A percentile compares a stretch with the other conserved stretches of the same genome.
phyloP scores from a whole-genome alignment of 371 early-diverging fungal species.

The Mitosporidium daphniae region DNA sequence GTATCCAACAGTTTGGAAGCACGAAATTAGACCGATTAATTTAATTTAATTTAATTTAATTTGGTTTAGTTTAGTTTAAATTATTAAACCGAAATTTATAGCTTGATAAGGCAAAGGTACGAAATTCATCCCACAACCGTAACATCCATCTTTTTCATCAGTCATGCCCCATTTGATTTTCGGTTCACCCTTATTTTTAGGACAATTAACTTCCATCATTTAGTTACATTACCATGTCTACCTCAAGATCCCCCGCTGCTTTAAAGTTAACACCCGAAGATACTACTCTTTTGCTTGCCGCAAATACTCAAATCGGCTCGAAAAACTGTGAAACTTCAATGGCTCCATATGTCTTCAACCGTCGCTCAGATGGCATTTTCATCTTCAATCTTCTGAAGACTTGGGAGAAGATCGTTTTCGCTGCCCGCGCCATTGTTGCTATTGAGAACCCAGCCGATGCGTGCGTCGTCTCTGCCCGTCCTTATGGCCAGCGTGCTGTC shows the following conservation, averaged over 20 bases:
- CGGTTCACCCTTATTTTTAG: too few relatives aligned
- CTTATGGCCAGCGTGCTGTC: constrained; percentile 90
- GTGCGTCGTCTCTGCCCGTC: constrained; percentile 66
- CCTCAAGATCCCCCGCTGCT: constrained; percentile 10
- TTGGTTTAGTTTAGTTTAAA: too few relatives aligned
- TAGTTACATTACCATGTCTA: too few relatives aligned
- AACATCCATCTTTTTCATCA: too few relatives aligned
- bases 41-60: too few relatives aligned
- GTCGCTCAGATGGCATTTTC: constrained; percentile 65
- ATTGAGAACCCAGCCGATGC: constrained; percentile 79
- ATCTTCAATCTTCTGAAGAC: constrained; percentile 89
- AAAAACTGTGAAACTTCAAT: constrained; percentile 58
- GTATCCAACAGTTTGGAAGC: too few relatives aligned
- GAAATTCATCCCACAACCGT: too few relatives aligned
- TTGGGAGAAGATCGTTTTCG: constrained; percentile 95
- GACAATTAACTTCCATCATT: too few relatives aligned
- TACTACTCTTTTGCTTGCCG: constrained; percentile 52
- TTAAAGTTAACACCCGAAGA: constrained; percentile 43
- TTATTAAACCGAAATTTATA: too few relatives aligned
- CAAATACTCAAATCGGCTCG: constrained; percentile 51
- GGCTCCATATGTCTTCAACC: constrained; percentile 60
- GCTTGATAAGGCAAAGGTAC: too few relatives aligned
- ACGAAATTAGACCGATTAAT: too few relatives aligned
- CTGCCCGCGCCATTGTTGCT: constrained; percentile 80
- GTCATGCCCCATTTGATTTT: too few relatives aligned